phyloP scores from a whole-genome alignment of 371 early-diverging fungal genomes.

The Actinomortierella wolfii region DNA sequence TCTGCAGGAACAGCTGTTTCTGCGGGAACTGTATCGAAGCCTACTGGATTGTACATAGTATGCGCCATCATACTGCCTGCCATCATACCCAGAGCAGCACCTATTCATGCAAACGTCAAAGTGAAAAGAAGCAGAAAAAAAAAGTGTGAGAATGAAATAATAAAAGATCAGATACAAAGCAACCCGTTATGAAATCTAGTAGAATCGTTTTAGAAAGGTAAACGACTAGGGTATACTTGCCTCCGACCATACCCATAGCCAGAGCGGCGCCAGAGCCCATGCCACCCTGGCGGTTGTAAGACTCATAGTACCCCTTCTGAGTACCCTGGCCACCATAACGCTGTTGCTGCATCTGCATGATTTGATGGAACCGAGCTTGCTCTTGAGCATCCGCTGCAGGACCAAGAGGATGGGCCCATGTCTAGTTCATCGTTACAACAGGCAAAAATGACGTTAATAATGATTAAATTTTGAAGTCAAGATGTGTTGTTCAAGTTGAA shows the following conservation, averaged over 20 bases:
- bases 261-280: slow-evolving; percentile 30
- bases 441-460: too few relatives aligned
- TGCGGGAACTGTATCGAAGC: too few relatives aligned
- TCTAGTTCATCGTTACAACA: too few relatives aligned
- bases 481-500: too few relatives aligned
- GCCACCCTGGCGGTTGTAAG: slow-evolving; percentile 36
- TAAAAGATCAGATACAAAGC: not conserved
- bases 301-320: slow-evolving; percentile 9
- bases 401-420: slow-evolving; percentile 38
- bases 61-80: slow-evolving; percentile 25
- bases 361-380: slow-evolving; percentile 31
- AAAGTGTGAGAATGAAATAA: not conserved
- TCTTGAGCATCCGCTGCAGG: slow-evolving; percentile 28
- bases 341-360: slow-evolving; percentile 17
- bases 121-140: not conserved
- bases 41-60: slow-evolving; percentile 7
- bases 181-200: not conserved
- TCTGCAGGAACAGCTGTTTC: slow-evolving; percentile 17
- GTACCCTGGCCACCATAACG: slow-evolving; percentile 8
- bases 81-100: slow-evolving; percentile 31
- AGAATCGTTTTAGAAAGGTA: not conserved
- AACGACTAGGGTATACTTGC: slow-evolving; percentile 8
- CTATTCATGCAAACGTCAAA: slow-evolving; percentile 9
- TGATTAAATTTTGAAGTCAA: too few relatives aligned
- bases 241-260: slow-evolving; percentile 38